Percentiles rank a stretch among this genome's conserved stretches.
phyloP scores from a whole-genome alignment of 805 yeast genomes.

The Ascoidea rubescens region DNA sequence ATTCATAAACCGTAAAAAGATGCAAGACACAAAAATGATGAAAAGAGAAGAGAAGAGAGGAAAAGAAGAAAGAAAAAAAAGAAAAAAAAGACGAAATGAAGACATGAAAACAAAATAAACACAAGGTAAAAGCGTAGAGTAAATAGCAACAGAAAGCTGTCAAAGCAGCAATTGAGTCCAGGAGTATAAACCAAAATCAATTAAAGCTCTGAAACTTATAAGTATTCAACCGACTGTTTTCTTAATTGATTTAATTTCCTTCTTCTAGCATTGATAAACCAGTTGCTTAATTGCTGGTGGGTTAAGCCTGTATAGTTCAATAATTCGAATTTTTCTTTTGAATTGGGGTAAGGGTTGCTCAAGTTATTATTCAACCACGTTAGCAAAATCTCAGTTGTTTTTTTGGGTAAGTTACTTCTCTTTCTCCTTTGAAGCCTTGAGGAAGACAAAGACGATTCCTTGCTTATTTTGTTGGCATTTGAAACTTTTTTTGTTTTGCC shows the following conservation, averaged over 20 bases:
- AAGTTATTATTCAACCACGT: conserved; percentile 63
- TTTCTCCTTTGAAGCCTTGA: conserved; percentile 20
- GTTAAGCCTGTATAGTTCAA: conserved; percentile 64
- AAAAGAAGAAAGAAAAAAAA: too few relatives aligned
- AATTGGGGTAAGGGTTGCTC: conserved; percentile 75
- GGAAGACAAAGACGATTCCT: not conserved
- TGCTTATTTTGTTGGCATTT: too few relatives aligned
- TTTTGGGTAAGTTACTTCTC: conserved; percentile 67
- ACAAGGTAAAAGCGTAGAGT: too few relatives aligned
- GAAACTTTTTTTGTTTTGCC: too few relatives aligned
- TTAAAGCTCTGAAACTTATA: not conserved
- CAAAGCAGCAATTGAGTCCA: too few relatives aligned
- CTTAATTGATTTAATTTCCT: conserved; percentile 43
- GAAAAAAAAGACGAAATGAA: too few relatives aligned
- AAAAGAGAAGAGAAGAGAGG: too few relatives aligned
- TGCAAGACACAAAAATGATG: too few relatives aligned
- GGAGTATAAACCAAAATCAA: too few relatives aligned
- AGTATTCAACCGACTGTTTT: conserved; percentile 15
- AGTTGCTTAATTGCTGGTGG: conserved; percentile 67
- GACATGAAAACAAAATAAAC: too few relatives aligned
- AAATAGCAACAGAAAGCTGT: too few relatives aligned
- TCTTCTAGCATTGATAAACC: conserved; percentile 83
- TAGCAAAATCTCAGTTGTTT: conserved; percentile 60
- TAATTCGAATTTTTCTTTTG: conserved; percentile 57
- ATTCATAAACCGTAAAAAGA: too few relatives aligned